Conservation (phyloP, 129 eudicot species). For the Flaveria linearis region DNA sequence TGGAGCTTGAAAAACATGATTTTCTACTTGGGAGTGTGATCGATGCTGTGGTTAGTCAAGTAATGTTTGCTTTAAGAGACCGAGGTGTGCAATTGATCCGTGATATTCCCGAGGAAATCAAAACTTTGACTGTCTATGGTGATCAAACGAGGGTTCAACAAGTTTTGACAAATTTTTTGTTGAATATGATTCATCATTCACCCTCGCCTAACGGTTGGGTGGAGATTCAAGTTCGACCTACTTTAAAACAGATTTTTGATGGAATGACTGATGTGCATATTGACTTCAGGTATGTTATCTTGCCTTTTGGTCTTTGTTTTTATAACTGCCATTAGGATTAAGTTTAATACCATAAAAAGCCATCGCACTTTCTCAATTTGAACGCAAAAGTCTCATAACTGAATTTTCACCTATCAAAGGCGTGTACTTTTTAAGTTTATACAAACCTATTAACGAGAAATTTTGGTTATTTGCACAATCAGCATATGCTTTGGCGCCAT, state of each 20-base stretch:
- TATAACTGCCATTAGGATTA: not conserved
- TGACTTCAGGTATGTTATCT: constrained; percentile 62
- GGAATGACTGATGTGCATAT: constrained; percentile 52
- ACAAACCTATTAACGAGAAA: too few relatives aligned
- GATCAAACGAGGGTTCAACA: constrained; percentile 88
- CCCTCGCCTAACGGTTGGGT: constrained; percentile 92
- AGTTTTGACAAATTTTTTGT: constrained; percentile 70
- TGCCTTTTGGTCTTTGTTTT: not conserved
- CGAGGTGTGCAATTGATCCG: constrained; percentile 80
- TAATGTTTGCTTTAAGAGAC: constrained; percentile 66
- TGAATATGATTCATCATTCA: constrained; percentile 75
- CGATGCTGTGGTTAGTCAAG: constrained; percentile 93
- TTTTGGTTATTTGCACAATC: too few relatives aligned
- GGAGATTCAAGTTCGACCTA: constrained; percentile 73
- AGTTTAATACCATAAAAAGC: not conserved
- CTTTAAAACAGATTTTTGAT: constrained; percentile 58
- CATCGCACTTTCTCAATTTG: not conserved
- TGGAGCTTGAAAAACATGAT: constrained; percentile 82
- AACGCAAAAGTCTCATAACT: not conserved
- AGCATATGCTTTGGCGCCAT: too few relatives aligned
- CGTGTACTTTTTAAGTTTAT: too few relatives aligned
- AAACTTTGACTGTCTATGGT: constrained; percentile 64
- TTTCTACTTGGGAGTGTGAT: constrained; percentile 77
- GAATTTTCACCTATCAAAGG: too few relatives aligned
- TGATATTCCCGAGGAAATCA: constrained; percentile 86